Conservation (phyloP, 106 monocot genomes). For the Allium cepa region DNA sequence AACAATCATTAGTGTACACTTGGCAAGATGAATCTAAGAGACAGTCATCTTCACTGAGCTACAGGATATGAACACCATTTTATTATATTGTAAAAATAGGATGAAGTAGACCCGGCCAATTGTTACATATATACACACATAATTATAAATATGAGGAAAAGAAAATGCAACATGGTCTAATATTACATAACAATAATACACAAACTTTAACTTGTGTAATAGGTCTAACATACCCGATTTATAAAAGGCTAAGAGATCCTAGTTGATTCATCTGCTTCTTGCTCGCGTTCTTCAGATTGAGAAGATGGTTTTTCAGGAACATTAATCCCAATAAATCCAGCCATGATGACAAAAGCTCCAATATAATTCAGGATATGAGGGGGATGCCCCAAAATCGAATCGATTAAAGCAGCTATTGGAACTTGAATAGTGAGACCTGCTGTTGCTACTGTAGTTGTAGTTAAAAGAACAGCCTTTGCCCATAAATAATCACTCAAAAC, state of each 20-base stretch:
- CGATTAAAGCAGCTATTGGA: conserved; percentile 82
- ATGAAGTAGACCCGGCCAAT: too few relatives aligned
- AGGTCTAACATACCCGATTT: background rate
- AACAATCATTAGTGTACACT: too few relatives aligned
- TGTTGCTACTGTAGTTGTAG: conserved; percentile 94
- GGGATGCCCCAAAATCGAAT: conserved; percentile 74
- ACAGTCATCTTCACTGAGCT: background rate
- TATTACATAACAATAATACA: background rate
- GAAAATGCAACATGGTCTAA: background rate
- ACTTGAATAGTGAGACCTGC: conserved; percentile 95
- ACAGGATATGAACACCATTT: too few relatives aligned
- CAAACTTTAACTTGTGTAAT: background rate
- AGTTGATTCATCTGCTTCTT: conserved; percentile 10
- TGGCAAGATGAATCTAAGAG: background rate
- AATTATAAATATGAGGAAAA: background rate
- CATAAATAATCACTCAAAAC: conserved; percentile 90
- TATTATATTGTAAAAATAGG: too few relatives aligned
- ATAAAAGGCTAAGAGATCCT: background rate
- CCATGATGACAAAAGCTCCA: conserved; percentile 63
- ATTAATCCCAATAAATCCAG: conserved; percentile 86
- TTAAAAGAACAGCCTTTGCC: conserved; percentile 82
- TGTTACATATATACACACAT: background rate
- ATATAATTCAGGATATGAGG: conserved; percentile 65
- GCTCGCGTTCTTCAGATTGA: conserved; percentile 6
- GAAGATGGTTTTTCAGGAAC: conserved; percentile 24